phyloP scores from a whole-genome alignment of 1,284 basidiomycete genomes.

The Trichosporon sp. region DNA sequence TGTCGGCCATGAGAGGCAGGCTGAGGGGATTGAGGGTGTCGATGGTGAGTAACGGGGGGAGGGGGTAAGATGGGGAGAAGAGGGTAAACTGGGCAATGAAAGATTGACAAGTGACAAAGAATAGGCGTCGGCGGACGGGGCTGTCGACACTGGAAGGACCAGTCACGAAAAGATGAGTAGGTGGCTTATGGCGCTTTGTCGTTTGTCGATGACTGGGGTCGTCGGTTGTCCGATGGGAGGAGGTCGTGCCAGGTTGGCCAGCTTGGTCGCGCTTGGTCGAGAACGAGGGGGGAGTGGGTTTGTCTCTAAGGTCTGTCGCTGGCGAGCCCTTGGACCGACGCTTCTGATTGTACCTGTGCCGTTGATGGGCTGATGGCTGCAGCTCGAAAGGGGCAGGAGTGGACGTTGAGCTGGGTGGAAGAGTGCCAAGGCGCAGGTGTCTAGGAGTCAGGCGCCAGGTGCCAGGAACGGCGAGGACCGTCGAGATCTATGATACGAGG shows the following conservation, averaged over 20 bases:
- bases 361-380: neutral
- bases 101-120: conserved; percentile 17
- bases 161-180: neutral
- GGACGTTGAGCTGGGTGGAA: neutral
- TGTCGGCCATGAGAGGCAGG: conserved; percentile 14
- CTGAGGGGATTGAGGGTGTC: conserved; percentile 8
- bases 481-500: conserved; percentile 14
- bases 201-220: neutral
- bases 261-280: neutral
- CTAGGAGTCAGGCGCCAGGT: neutral
- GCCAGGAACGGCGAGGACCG: conserved; percentile 6
- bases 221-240: conserved; percentile 10
- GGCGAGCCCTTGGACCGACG: neutral
- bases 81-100: conserved; percentile 9
- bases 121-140: neutral
- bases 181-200: conserved; percentile 18
- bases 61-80: conserved; percentile 6
- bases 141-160: neutral
- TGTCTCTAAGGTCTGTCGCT: conserved; percentile 9
- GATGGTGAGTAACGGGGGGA: conserved; percentile 12
- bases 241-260: neutral
- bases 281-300: neutral
- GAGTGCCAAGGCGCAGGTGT: neutral
- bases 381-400: conserved; percentile 2
- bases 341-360: conserved; percentile 9